A percentile compares a stretch with the other conserved stretches of the same genome.
Evolutionary conservation across 441 rosid species (phyloP).

Genomic region (Omphalea diandra): DNA sequence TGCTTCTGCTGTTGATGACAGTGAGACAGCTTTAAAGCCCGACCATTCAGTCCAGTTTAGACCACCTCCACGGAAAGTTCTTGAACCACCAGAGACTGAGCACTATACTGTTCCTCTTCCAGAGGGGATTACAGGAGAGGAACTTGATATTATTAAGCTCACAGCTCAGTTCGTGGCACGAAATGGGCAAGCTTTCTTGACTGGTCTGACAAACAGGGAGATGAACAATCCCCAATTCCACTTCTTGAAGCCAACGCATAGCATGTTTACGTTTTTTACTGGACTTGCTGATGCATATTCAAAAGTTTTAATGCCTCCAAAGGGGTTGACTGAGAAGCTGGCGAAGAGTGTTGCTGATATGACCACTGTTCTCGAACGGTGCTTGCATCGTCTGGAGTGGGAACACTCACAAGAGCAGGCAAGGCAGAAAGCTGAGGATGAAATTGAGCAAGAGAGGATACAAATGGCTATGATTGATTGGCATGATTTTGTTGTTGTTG

Average conservation of each 20-base stretch:
- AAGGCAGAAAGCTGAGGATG: constrained; percentile 93
- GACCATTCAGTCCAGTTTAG: constrained; percentile 70
- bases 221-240: constrained; percentile 83
- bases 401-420: constrained; percentile 92
- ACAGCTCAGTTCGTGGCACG: constrained; percentile 97
- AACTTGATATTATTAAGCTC: constrained; percentile 87
- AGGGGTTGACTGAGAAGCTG: constrained; percentile 75
- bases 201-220: constrained; percentile 80
- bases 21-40: constrained; percentile 38
- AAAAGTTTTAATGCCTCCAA: constrained; percentile 84
- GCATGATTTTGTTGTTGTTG: constrained; percentile 97
- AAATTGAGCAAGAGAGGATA: constrained; percentile 89
- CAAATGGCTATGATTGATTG: constrained; percentile 99
- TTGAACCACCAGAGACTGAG: constrained; percentile 83
- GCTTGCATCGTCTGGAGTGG: constrained; percentile 96
- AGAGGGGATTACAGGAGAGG: constrained; percentile 88
- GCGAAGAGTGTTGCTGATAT: constrained; percentile 58
- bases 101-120: constrained; percentile 88
- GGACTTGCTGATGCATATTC: constrained; percentile 90
- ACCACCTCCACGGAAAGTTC: constrained; percentile 53
- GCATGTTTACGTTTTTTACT: constrained; percentile 88
- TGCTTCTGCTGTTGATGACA: constrained; percentile 30
- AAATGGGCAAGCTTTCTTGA: constrained; percentile 82
- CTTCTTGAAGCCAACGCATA: constrained; percentile 93
- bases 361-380: constrained; percentile 85